Evolutionary conservation across 73 alveolate genomes (phyloP).

Genomic region (Uronychia setigera): DNA sequence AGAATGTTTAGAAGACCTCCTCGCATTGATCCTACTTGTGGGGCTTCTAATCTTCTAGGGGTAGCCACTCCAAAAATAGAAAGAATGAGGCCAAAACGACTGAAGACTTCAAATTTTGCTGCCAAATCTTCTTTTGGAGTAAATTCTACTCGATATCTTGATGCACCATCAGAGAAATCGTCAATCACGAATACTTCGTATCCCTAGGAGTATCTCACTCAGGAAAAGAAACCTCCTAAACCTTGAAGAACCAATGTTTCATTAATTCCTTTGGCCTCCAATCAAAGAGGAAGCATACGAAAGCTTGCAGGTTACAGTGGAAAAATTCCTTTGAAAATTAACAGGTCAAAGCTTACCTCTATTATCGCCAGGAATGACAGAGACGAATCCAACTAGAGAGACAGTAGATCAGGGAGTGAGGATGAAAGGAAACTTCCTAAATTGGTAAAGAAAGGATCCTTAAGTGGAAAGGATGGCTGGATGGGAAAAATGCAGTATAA

Average conservation of each 20-base stretch:
- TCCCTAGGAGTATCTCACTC: not conserved
- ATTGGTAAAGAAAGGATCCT: not conserved
- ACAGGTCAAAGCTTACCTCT: not conserved
- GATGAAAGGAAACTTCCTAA: not conserved
- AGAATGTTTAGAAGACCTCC: not conserved
- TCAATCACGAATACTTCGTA: not conserved
- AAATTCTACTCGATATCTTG: not conserved
- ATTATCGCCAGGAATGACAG: not conserved
- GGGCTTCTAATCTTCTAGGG: not conserved
- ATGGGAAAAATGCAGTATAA: too few relatives aligned
- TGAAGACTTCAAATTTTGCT: not conserved
- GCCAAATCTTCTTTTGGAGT: not conserved
- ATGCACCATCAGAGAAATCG: not conserved
- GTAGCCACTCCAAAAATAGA: not conserved
- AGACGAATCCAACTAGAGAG: not conserved
- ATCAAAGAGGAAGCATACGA: not conserved
- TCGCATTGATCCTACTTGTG: not conserved
- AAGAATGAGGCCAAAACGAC: not conserved
- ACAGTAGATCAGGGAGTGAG: conserved; percentile 2
- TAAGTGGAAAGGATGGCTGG: not conserved
- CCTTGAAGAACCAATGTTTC: not conserved
- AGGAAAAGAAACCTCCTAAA: not conserved
- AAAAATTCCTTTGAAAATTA: not conserved
- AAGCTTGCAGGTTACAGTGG: not conserved
- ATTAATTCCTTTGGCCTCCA: not conserved